Percentiles rank a stretch among this genome's conserved stretches.
phyloP scores from a whole-genome alignment of 495 filamentous ascomycete species.

The Terfezia claveryi region DNA sequence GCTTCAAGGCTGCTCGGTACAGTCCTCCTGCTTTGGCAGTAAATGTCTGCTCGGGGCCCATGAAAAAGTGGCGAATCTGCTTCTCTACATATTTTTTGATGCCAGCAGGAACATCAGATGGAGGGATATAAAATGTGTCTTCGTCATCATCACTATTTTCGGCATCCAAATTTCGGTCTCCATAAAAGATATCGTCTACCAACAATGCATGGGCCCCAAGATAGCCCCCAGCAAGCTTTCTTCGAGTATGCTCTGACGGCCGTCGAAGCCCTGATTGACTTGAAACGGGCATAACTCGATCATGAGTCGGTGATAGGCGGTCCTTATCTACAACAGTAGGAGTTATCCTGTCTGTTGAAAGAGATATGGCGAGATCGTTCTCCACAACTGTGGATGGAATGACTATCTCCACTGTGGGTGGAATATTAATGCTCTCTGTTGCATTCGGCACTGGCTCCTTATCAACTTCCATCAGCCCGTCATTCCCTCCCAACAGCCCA shows the following conservation, averaged over 20 bases:
- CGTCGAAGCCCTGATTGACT: background rate
- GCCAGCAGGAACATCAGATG: background rate
- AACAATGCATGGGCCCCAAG: conserved; percentile 1
- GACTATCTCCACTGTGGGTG: background rate
- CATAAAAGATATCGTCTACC: conserved; percentile 7
- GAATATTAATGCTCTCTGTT: too few species aligned
- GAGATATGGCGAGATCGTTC: background rate
- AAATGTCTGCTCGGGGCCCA: background rate
- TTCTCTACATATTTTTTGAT: conserved; percentile 6
- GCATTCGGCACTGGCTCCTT: too few species aligned
- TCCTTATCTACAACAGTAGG: background rate
- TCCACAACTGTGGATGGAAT: conserved; percentile 1
- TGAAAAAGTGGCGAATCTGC: conserved; percentile 10
- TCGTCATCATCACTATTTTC: conserved; percentile 3
- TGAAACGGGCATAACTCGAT: background rate
- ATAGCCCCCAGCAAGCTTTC: background rate
- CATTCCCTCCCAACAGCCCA: too few species aligned
- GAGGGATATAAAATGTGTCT: conserved; percentile 4
- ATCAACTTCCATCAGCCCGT: too few species aligned
- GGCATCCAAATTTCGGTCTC: conserved; percentile 1
- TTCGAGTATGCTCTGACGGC: background rate
- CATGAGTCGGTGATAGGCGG: background rate
- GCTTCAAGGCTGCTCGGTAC: conserved; percentile 9
- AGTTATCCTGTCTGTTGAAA: background rate
- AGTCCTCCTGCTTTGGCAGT: conserved; percentile 2